Evolutionary conservation across 106 monocot species (phyloP).

Genomic region (Allium fistulosum): DNA sequence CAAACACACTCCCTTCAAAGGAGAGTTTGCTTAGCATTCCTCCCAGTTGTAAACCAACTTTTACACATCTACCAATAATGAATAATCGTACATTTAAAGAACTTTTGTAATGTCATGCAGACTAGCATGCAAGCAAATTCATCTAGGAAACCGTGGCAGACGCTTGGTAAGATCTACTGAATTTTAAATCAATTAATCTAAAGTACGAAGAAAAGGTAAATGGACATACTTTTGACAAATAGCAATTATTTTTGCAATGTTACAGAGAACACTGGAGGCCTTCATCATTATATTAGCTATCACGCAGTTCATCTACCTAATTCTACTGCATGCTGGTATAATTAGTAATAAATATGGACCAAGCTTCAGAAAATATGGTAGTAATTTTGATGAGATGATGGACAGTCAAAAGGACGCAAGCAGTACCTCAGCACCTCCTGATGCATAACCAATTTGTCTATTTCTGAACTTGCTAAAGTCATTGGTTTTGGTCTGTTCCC

Average conservation of each 20-base stretch:
- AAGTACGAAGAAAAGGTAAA: background rate
- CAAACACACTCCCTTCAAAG: too few species aligned
- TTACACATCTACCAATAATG: too few species aligned
- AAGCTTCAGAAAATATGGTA: conserved; percentile 9
- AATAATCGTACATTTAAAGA: too few species aligned
- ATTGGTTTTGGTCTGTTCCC: too few species aligned
- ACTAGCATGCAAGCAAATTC: conserved; percentile 30
- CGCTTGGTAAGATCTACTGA: conserved; percentile 13
- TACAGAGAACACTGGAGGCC: conserved; percentile 27
- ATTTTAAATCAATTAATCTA: background rate
- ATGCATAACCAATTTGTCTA: conserved; percentile 1
- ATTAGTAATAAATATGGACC: conserved; percentile 17
- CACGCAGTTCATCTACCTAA: conserved; percentile 25
- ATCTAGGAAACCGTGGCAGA: conserved; percentile 11
- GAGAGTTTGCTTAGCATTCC: too few species aligned
- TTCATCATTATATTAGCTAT: too few species aligned
- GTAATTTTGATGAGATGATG: conserved; percentile 4
- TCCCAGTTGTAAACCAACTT: too few species aligned
- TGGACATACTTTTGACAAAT: too few species aligned
- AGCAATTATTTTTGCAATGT: background rate
- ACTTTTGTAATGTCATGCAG: too few species aligned
- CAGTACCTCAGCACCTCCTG: background rate
- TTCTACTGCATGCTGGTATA: conserved; percentile 21
- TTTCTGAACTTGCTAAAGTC: too few species aligned
- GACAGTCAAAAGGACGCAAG: conserved; percentile 3